phyloP scores from a whole-genome alignment of 495 filamentous ascomycete species.

The Xylaria venustula region DNA sequence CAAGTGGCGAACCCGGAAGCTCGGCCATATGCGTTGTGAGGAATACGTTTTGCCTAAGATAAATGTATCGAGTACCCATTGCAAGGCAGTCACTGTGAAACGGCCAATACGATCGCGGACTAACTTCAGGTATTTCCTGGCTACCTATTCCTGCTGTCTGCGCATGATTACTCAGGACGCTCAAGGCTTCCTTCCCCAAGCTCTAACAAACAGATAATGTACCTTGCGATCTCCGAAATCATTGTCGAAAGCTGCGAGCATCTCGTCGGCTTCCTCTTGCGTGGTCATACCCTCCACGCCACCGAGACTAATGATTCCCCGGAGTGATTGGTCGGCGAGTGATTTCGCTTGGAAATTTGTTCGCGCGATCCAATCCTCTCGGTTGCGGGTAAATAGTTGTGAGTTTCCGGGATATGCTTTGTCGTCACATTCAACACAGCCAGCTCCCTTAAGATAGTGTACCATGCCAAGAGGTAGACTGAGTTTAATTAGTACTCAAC shows the following conservation, averaged over 20 bases:
- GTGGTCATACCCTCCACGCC: conserved; percentile 11
- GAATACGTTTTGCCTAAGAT: too few species aligned
- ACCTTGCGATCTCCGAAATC: conserved; percentile 1
- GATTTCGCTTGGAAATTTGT: neutral
- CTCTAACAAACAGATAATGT: neutral
- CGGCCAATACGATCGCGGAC: too few species aligned
- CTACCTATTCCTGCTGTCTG: too few species aligned
- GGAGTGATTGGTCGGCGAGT: neutral
- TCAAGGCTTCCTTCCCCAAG: conserved; percentile 8
- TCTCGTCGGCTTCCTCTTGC: neutral
- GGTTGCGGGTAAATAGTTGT: neutral
- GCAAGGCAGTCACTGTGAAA: too few species aligned
- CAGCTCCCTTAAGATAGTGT: neutral
- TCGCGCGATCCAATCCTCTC: neutral
- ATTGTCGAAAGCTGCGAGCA: neutral
- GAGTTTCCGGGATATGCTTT: neutral
- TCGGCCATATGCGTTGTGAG: too few species aligned
- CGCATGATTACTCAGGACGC: neutral
- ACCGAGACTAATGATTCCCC: neutral
- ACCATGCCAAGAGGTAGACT: conserved; percentile 6
- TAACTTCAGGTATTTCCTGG: too few species aligned
- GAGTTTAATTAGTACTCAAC: neutral
- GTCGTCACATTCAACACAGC: conserved; percentile 3
- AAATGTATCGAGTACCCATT: too few species aligned
- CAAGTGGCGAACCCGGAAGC: too few species aligned